A percentile compares a stretch with the other conserved stretches of the same genome.
These are phyloP conservation scores for Trypanosoma scelopori DNA, from an alignment of 208 protist genomes.

Conservation along the genomic window DNA sequence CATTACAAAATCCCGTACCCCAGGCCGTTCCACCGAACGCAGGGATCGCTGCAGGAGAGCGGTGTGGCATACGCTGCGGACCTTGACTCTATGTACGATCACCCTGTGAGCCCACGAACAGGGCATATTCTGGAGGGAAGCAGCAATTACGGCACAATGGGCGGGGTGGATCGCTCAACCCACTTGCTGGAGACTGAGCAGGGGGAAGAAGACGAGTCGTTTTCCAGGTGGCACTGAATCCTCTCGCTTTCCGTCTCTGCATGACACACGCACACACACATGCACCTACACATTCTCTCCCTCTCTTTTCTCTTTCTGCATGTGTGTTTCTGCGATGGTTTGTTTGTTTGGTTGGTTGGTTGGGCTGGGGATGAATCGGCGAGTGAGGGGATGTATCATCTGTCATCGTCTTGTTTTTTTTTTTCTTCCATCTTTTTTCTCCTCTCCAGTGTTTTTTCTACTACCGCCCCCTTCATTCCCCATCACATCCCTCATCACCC, in stretches of 20 bases:
- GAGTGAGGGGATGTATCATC: no score
- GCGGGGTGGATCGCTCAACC: conserved; percentile 33
- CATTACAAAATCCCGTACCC: conserved; percentile 90
- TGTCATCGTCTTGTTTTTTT: no score
- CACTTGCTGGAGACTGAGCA: conserved; percentile 59
- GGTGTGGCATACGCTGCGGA: conserved; percentile 78
- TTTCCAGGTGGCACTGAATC: background rate
- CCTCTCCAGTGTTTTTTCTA: background rate
- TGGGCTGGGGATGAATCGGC: no score
- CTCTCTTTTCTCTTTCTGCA: no score
- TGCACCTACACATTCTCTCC: no score
- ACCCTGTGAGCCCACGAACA: conserved; percentile 65
- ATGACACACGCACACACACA: no score
- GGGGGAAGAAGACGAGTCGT: conserved; percentile 47
- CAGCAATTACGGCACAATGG: conserved; percentile 67
- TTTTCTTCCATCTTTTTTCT: conserved; percentile 1
- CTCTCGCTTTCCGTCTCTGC: no score
- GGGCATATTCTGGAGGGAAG: conserved; percentile 70
- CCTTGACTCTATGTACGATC: conserved; percentile 85
- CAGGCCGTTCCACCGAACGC: conserved; percentile 73
- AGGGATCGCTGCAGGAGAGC: conserved; percentile 79
- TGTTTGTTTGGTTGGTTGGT: no score
- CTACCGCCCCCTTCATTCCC: background rate
- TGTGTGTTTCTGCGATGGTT: no score
- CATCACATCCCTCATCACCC: background rate